Conservation (phyloP, 768 basidiomycete genomes). For the Mycena latifolia region DNA sequence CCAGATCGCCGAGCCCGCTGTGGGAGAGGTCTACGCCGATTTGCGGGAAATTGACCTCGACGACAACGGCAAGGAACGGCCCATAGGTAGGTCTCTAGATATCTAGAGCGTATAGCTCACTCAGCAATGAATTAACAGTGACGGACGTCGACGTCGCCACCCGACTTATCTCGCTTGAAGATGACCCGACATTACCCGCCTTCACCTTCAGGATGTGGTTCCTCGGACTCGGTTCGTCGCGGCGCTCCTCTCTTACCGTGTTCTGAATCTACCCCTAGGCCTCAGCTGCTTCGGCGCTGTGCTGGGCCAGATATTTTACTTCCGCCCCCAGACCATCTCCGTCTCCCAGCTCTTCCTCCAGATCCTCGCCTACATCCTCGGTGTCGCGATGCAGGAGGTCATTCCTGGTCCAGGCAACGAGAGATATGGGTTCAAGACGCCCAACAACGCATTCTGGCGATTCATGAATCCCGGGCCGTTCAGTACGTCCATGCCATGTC, state of each 20-base stretch:
- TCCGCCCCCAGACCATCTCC: constrained; percentile 63
- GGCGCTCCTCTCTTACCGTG: not conserved
- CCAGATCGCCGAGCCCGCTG: constrained; percentile 20
- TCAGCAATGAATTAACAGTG: constrained; percentile 39
- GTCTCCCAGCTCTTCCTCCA: constrained; percentile 65
- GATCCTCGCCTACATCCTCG: constrained; percentile 66
- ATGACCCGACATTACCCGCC: constrained; percentile 61
- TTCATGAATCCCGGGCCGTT: constrained; percentile 75
- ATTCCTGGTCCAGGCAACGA: constrained; percentile 50
- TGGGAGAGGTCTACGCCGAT: constrained; percentile 37
- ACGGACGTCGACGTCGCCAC: constrained; percentile 61
- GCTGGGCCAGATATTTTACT: constrained; percentile 64
- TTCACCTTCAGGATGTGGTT: constrained; percentile 71
- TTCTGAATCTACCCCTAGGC: constrained; percentile 42
- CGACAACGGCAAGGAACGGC: constrained; percentile 61
- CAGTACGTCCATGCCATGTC: constrained; percentile 48
- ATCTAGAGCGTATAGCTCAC: not conserved
- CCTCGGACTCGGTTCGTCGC: constrained; percentile 51
- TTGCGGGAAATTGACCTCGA: constrained; percentile 54
- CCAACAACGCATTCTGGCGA: constrained; percentile 58
- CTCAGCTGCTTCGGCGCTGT: constrained; percentile 69
- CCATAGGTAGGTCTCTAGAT: constrained; percentile 51
- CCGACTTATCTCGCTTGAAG: constrained; percentile 65
- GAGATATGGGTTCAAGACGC: constrained; percentile 43
- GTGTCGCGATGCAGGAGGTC: constrained; percentile 56